Conservation (phyloP, 257 asterid genomes). For the Ajuga chamaepitys region DNA sequence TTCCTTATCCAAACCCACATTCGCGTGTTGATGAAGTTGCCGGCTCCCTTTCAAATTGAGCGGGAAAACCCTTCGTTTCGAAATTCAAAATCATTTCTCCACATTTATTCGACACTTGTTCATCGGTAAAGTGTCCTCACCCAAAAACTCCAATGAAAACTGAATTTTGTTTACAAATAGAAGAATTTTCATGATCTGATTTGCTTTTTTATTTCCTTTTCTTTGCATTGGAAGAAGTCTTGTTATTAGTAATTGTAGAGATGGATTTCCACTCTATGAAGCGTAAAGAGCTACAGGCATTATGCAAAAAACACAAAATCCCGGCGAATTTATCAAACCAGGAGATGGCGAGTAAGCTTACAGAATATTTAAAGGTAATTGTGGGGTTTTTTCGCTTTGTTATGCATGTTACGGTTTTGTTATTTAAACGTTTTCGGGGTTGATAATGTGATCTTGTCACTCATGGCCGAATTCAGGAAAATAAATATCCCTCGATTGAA, state of each 20-base stretch:
- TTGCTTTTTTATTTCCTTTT: too few species aligned
- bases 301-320: conserved; percentile 56
- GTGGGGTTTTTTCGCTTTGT: not conserved
- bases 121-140: not conserved
- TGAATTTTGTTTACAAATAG: not conserved
- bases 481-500: conserved; percentile 22
- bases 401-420: not conserved
- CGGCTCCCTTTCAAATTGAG: not conserved
- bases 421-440: not conserved
- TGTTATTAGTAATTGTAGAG: not conserved
- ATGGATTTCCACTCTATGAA: conserved; percentile 61
- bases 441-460: not conserved
- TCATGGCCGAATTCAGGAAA: conserved; percentile 23
- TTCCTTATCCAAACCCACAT: too few species aligned
- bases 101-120: not conserved
- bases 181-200: too few species aligned
- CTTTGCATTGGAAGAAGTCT: too few species aligned
- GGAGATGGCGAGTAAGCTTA: conserved; percentile 49
- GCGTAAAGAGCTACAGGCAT: conserved; percentile 48
- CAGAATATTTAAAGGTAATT: conserved; percentile 37
- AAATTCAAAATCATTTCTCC: conserved; percentile 19
- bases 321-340: conserved; percentile 61
- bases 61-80: conserved; percentile 21
- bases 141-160: not conserved
- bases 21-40: too few species aligned